These are phyloP conservation scores for Phytopythium delawarense DNA, from an alignment of 352 stramenopile genomes.

Conservation along the genomic window DNA sequence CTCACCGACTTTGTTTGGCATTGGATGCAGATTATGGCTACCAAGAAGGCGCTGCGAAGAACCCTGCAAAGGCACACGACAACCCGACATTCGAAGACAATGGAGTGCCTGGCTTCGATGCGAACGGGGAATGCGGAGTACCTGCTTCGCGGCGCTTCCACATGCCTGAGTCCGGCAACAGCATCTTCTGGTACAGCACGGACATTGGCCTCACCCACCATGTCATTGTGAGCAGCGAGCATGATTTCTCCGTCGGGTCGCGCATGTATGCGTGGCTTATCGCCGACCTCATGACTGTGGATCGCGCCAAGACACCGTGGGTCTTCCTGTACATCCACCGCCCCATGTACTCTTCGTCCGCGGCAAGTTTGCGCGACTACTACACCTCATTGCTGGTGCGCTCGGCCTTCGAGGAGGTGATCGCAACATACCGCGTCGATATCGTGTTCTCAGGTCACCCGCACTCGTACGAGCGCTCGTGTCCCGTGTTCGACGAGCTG, in stretches of 20 bases:
- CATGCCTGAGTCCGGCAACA: slow-evolving; percentile 61
- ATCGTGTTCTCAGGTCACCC: slow-evolving; percentile 57
- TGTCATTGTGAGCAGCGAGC: slow-evolving; percentile 45
- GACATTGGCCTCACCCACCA: slow-evolving; percentile 53
- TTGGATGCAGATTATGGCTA: slow-evolving; percentile 36
- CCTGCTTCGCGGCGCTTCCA: slow-evolving; percentile 66
- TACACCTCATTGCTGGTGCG: slow-evolving; percentile 35
- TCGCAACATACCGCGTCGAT: slow-evolving; percentile 50
- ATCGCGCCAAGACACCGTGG: slow-evolving; percentile 54
- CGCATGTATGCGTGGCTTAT: slow-evolving; percentile 47
- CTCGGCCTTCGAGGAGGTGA: slow-evolving; percentile 37
- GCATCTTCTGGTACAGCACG: slow-evolving; percentile 60
- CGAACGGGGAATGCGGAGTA: slow-evolving; percentile 84
- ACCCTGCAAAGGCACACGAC: slow-evolving; percentile 22
- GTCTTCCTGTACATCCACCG: slow-evolving; percentile 59
- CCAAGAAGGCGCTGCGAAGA: slow-evolving; percentile 24
- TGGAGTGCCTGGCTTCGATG: slow-evolving; percentile 38
- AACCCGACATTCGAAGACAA: slow-evolving; percentile 31
- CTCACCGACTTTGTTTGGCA: background rate
- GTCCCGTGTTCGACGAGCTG: slow-evolving; percentile 43
- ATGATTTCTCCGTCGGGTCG: slow-evolving; percentile 44
- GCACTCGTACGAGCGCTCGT: slow-evolving; percentile 63
- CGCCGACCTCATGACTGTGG: slow-evolving; percentile 37
- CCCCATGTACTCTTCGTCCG: slow-evolving; percentile 54
- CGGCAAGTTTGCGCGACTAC: slow-evolving; percentile 28